These are phyloP conservation scores for Hordeum pubiflorum DNA, from an alignment of 202 grass and related monocot genomes.

Conservation along the genomic window DNA sequence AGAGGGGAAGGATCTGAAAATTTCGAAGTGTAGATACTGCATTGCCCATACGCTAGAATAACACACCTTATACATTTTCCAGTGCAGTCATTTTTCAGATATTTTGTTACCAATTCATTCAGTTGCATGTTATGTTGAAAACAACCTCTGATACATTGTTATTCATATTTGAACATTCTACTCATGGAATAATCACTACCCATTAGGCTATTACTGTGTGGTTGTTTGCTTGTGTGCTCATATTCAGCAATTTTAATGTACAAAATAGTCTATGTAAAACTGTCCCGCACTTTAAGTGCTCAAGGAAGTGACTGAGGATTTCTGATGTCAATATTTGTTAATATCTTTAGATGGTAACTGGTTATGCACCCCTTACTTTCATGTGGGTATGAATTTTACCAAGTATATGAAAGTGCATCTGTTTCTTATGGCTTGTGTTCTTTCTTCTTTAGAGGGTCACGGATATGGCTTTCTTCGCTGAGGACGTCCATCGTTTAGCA, in stretches of 20 bases:
- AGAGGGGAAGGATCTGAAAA: background rate
- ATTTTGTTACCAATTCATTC: background rate
- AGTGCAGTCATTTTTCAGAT: background rate
- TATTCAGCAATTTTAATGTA: background rate
- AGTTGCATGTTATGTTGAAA: background rate
- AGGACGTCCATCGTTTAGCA: constrained; percentile 92
- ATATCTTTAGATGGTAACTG: background rate
- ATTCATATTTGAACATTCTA: background rate
- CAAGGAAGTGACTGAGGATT: background rate
- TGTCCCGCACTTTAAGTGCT: background rate
- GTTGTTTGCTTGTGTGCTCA: background rate
- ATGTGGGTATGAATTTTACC: background rate
- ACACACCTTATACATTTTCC: background rate
- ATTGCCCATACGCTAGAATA: background rate
- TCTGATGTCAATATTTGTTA: background rate
- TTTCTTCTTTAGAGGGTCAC: constrained; percentile 78
- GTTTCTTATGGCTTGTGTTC: constrained; percentile 24
- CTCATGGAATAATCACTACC: background rate
- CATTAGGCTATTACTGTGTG: background rate
- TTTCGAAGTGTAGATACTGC: background rate
- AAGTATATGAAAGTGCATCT: background rate
- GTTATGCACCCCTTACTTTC: background rate
- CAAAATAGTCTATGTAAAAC: background rate
- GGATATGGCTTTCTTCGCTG: constrained; percentile 99
- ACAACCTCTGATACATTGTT: background rate